A percentile compares a stretch with the other conserved stretches of the same genome.
Conservation (phyloP, 1,284 basidiomycete species). For the Cryptococcus amylolentus region DNA sequence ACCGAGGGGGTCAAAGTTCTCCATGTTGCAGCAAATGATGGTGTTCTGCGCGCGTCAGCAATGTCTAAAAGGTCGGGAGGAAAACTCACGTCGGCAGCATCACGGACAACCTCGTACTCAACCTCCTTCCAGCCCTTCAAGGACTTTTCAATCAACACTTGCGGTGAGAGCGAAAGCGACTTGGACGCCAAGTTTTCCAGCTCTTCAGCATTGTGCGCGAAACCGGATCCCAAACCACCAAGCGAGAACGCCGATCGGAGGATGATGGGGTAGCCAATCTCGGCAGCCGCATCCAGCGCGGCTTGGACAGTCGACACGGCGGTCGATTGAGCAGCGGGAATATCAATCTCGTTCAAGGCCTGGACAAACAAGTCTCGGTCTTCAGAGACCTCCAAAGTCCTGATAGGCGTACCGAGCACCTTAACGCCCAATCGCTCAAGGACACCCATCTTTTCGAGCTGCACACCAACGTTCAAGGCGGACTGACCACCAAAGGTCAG, state of each 20-base stretch:
- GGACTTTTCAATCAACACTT: slow-evolving; percentile 94
- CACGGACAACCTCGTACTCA: slow-evolving; percentile 98
- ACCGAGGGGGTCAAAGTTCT: slow-evolving; percentile 98
- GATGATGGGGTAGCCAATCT: slow-evolving; percentile 97
- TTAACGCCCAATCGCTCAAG: slow-evolving; percentile 90
- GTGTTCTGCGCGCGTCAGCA: slow-evolving; percentile 54
- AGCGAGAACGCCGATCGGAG: slow-evolving; percentile 97
- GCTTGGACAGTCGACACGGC: slow-evolving; percentile 94
- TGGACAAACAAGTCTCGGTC: slow-evolving; percentile 97
- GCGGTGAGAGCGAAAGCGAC: slow-evolving; percentile 84
- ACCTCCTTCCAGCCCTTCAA: slow-evolving; percentile 99
- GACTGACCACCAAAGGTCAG: slow-evolving; percentile 98
- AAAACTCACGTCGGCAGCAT: slow-evolving; percentile 79
- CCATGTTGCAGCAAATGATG: slow-evolving; percentile 99
- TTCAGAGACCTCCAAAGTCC: slow-evolving; percentile 91
- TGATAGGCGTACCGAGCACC: slow-evolving; percentile 93
- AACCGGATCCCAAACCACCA: slow-evolving; percentile 97
- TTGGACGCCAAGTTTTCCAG: slow-evolving; percentile 90
- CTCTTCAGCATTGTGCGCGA: slow-evolving; percentile 93
- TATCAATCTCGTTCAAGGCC: slow-evolving; percentile 96
- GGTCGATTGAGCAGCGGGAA: slow-evolving; percentile 93
- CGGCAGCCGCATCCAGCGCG: slow-evolving; percentile 83
- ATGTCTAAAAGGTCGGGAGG: neutral
- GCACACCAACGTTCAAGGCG: slow-evolving; percentile 96
- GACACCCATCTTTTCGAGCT: slow-evolving; percentile 95